Base-by-base conservation (phyloP, 1,284 basidiomycete species). In the Cryptococcus sp. region DNA sequence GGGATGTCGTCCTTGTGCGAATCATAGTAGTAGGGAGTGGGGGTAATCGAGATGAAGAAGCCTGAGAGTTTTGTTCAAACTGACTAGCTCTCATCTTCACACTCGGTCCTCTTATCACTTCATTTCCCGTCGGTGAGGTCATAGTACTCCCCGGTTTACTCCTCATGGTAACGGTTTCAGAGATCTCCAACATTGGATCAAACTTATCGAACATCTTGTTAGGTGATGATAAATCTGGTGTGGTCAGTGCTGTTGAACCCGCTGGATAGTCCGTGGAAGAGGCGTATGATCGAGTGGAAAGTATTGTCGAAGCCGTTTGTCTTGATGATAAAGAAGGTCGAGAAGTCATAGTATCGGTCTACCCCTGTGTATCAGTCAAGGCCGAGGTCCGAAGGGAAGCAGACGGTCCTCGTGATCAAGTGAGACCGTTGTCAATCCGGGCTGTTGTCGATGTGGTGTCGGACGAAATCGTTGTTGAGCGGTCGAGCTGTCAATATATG, bases 211-310 rank as follows among this genome's bases (percentile, higher is more conserved):
- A 43, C 23, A 37, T n/a, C 52, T 58, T 65, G 50, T 43, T 51
- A 3, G 63, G 62, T 53, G 58, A 59, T 37, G 46, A 50, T 7
- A 66, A 49, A 37, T 67, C 65, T 11, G 68, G 68, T 8, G 61
- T 58, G 5, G 68, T 70, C 4, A 70, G 52, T 13, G 62, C 59
- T 32, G 68, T 70, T 6, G 62, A 57, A 15, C 52, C 46, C 4
- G 53, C 49, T 1, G 59, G 51, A 32, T 50, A 46, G 42, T 60
- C 52, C 3, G 54, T 53, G 5, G 60, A 53, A 8, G 59, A 60
- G 23, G 56, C 47, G 52, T 57, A 63, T 5, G 66, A 63, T 33
- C 54, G 15, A 10, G 56, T 53, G 2, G 67, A 70, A 38, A 63
- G 5, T 30, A 63, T 50, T 7, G 66, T 66, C 45, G 64, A 59